Evolutionary conservation across 2,329 filamentous ascomycete genomes (phyloP).

Genomic region (Orbilia brochopaga): DNA sequence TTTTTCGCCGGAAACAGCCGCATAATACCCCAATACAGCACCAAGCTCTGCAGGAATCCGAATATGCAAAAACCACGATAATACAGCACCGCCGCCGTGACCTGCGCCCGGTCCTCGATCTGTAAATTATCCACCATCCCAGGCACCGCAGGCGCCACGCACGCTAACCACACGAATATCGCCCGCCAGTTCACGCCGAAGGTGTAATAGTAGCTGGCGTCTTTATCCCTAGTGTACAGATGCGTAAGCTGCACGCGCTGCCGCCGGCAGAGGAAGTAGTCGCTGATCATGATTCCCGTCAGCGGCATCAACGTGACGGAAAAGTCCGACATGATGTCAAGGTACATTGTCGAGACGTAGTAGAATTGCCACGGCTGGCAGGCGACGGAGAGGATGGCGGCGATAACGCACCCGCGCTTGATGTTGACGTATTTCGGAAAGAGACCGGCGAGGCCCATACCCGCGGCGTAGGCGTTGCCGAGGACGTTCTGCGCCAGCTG

Average conservation of each 20-base stretch:
- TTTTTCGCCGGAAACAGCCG: conserved; percentile 30
- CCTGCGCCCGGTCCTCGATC: conserved; percentile 38
- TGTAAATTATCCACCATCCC: conserved; percentile 43
- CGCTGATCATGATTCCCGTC: conserved; percentile 49
- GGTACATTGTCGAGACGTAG: conserved; percentile 57
- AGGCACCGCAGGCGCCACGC: conserved; percentile 40
- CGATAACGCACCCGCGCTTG: conserved; percentile 63
- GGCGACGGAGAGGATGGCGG: conserved; percentile 60
- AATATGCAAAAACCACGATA: conserved; percentile 48
- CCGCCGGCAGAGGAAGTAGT: conserved; percentile 35
- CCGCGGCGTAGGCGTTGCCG: conserved; percentile 62
- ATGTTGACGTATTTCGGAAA: conserved; percentile 66
- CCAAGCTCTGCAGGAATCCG: conserved; percentile 45
- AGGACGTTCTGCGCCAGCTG: conserved; percentile 62
- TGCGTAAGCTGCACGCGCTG: conserved; percentile 45
- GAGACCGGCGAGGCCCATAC: conserved; percentile 65
- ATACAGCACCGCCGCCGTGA: conserved; percentile 38
- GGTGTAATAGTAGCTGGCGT: conserved; percentile 39
- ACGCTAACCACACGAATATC: conserved; percentile 42
- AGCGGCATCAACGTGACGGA: conserved; percentile 47
- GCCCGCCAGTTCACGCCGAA: conserved; percentile 44
- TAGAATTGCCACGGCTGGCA: conserved; percentile 64
- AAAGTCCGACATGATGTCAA: conserved; percentile 48
- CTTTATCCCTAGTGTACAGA: conserved; percentile 40
- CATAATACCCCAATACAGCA: conserved; percentile 42